A percentile compares a stretch with the other conserved stretches of the same genome.
Conservation (phyloP, 352 stramenopile species). For the Phytopythium boreale region DNA sequence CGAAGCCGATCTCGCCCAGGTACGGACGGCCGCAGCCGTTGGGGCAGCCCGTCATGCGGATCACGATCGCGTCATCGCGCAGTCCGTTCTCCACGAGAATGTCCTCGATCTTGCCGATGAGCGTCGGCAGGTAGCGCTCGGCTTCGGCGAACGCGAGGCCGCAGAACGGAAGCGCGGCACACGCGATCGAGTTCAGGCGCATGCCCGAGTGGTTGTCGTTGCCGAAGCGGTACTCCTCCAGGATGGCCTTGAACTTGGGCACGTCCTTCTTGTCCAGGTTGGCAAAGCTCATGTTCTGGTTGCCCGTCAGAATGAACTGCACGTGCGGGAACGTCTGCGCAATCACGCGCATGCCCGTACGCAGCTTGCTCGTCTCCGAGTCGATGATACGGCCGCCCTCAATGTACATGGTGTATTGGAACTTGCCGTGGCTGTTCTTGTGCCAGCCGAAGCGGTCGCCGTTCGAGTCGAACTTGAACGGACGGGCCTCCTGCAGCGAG, state of each 20-base stretch:
- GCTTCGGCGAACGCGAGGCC: constrained; percentile 97
- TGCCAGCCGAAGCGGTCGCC: constrained; percentile 78
- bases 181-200: constrained; percentile 92
- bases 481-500: constrained; percentile 86
- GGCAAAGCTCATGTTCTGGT: constrained; percentile 94
- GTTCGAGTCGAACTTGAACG: constrained; percentile 68
- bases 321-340: constrained; percentile 91
- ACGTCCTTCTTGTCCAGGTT: constrained; percentile 93
- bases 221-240: constrained; percentile 91
- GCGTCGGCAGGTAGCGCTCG: constrained; percentile 92
- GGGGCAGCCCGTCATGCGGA: constrained; percentile 98
- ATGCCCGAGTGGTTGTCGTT: constrained; percentile 81
- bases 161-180: constrained; percentile 94
- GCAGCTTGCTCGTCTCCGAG: constrained; percentile 78
- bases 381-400: constrained; percentile 93
- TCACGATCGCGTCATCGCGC: constrained; percentile 94
- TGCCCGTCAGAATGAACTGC: constrained; percentile 93
- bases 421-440: constrained; percentile 65
- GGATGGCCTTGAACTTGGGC: constrained; percentile 87
- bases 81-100: constrained; percentile 90
- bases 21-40: constrained; percentile 97
- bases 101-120: constrained; percentile 92
- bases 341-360: constrained; percentile 89
- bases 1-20: constrained; percentile 97
- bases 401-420: constrained; percentile 83